Base-by-base conservation (phyloP, 1,284 basidiomycete genomes). In the Mycena citricolor region DNA sequence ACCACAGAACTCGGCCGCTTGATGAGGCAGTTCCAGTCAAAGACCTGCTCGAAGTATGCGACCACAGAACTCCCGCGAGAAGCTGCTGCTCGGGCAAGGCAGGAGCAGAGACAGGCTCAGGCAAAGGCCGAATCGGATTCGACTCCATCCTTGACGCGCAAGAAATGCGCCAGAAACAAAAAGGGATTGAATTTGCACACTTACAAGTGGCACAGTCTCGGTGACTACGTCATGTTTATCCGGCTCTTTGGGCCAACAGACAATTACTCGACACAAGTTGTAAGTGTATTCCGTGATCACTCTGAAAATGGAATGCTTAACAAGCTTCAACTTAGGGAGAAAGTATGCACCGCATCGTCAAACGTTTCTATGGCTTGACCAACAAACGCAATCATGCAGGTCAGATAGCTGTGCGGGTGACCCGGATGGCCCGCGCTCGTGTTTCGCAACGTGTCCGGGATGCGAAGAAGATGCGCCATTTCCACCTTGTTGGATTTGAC, bases 151-250 rank as follows among this genome's bases (percentile, higher is more conserved):
- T 11, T 16, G 14, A 11, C 28, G 3, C 4, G 30, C 3, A 6
- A 28, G 4, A 39, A 26, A 38, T 8, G n/a, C 4, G 13, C 30
- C 13, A 47, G 41, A 19, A 47, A 36, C 26, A 30, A 26, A n/a
- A 49, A 42, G 34, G 39, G 31, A 4, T 53, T 66, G 20, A 67
- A 66, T 34, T 49, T 63, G 11, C 54, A 54, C 13, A 58, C 59
- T 1, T 61, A 61, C 49, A 70, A 69, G 44, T 58, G 57, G 32
- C 69, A 70, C 53, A 56, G 61, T 0, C 47, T 69, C 3, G 64
- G 61, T 0, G 65, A 71, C 32, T 68, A 66, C 32, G 49, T 51
- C 1, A 17, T 8, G 3, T 47, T 54, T 2, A 69, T 70, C 20
- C 47, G 44, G 11, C 47, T 57, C n/a, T 66, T 61, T 29, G 41